phyloP scores from a whole-genome alignment of 305 asterid species.

The Solanum hybrid region DNA sequence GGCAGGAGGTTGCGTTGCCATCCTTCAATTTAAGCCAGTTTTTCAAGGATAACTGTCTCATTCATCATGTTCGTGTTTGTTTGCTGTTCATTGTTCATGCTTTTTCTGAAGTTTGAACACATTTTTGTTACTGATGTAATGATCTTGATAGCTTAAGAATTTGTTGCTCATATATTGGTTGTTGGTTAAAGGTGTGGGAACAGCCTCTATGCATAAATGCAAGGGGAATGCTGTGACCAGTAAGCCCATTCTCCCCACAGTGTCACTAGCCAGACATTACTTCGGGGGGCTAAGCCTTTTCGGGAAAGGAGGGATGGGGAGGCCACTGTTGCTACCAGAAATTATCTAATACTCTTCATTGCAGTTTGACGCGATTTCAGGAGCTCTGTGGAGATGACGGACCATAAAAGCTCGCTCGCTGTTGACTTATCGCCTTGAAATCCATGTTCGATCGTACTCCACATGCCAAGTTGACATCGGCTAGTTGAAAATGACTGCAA shows the following conservation, averaged over 20 bases:
- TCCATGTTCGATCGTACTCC: not conserved
- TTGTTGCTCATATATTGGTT: not conserved
- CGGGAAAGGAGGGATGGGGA: not conserved
- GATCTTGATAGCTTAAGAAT: not conserved
- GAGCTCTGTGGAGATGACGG: not conserved
- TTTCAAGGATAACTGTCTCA: not conserved
- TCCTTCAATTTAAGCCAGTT: not conserved
- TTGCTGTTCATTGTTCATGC: not conserved
- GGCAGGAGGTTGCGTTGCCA: not conserved
- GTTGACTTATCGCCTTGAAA: not conserved
- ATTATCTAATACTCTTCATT: not conserved
- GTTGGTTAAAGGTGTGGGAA: not conserved
- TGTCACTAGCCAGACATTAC: not conserved
- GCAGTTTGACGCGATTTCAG: slow-evolving; percentile 4
- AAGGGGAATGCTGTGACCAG: not conserved
- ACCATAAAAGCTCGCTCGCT: not conserved
- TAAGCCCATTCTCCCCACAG: not conserved
- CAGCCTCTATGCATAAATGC: not conserved
- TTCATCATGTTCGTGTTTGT: not conserved
- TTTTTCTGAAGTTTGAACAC: not conserved
- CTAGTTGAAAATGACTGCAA: not conserved
- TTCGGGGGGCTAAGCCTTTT: not conserved
- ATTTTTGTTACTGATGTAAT: not conserved
- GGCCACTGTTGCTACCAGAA: not conserved
- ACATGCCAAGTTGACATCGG: not conserved